phyloP scores from a whole-genome alignment of 257 asterid genomes.

The Primulina huaijiensis region DNA sequence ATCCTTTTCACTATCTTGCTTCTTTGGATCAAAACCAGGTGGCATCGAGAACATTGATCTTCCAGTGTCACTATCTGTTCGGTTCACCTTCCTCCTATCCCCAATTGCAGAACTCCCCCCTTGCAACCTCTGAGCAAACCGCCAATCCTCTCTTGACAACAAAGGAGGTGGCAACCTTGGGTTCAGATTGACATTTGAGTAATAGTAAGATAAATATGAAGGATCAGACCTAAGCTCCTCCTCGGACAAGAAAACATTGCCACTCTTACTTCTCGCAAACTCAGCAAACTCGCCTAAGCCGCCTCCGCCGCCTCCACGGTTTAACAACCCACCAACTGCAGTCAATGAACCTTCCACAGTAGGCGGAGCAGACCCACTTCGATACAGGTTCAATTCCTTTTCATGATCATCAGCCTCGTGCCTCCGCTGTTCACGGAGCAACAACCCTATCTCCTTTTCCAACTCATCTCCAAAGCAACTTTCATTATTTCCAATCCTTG shows the following conservation, averaged over 20 bases:
- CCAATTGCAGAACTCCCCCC: conserved; percentile 89
- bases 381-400: conserved; percentile 80
- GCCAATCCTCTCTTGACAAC: conserved; percentile 91
- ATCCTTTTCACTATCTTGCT: conserved; percentile 51
- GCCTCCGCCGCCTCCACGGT: conserved; percentile 38
- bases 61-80: conserved; percentile 55
- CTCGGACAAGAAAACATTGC: conserved; percentile 68
- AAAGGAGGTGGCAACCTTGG: conserved; percentile 99
- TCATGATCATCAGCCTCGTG: conserved; percentile 79
- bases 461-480: conserved; percentile 78
- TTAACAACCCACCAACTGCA: conserved; percentile 87
- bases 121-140: conserved; percentile 78
- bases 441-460: conserved; percentile 73
- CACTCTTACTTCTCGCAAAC: conserved; percentile 46
- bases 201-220: conserved; percentile 71
- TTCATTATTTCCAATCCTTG: conserved; percentile 66
- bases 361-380: conserved; percentile 99
- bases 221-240: conserved; percentile 99
- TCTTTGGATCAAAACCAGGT: conserved; percentile 62
- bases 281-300: conserved; percentile 42
- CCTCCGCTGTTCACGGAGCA: conserved; percentile 73
- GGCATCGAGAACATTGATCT: conserved; percentile 63
- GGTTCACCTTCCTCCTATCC: conserved; percentile 82
- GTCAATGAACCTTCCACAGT: conserved; percentile 91
- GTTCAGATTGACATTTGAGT: conserved; percentile 83